Percentiles rank a stretch among this genome's conserved stretches.
These are phyloP conservation scores for Beauveria bassiana DNA, from an alignment of 2,329 filamentous ascomycete genomes.

Conservation along the genomic window DNA sequence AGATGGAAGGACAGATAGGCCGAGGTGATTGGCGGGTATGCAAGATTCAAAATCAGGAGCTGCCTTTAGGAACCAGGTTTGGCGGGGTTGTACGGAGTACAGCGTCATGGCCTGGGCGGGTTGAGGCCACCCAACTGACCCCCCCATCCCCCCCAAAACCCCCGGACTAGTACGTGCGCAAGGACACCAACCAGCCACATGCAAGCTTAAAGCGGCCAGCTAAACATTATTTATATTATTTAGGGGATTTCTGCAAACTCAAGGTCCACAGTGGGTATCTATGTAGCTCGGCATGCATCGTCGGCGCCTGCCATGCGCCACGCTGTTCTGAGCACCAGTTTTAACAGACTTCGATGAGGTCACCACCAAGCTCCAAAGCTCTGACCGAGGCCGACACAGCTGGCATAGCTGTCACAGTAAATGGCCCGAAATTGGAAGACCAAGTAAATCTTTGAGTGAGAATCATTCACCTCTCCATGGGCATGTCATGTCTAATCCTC, in stretches of 20 bases:
- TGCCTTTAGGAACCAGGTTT: not conserved
- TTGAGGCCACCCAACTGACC: too few relatives aligned
- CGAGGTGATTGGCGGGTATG: conserved; percentile 7
- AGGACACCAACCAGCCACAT: not conserved
- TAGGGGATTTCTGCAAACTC: not conserved
- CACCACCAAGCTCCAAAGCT: too few relatives aligned
- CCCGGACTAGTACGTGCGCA: not conserved
- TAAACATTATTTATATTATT: not conserved
- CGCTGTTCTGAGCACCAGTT: too few relatives aligned
- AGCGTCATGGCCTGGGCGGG: not conserved
- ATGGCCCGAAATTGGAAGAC: too few relatives aligned
- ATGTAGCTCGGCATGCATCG: too few relatives aligned
- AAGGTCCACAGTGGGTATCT: not conserved
- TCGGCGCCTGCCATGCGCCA: not conserved
- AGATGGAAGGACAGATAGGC: not conserved
- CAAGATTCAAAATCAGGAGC: conserved; percentile 10
- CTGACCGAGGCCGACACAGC: too few relatives aligned
- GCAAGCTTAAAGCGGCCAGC: not conserved
- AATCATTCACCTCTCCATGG: not conserved
- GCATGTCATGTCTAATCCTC: not conserved
- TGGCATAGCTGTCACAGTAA: too few relatives aligned
- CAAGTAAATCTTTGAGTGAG: too few relatives aligned
- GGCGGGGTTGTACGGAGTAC: not conserved
- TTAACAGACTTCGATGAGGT: too few relatives aligned
- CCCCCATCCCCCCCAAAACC: too few relatives aligned